These are phyloP conservation scores for Astraeus odoratus DNA, from an alignment of 768 basidiomycete species.

Conservation along the genomic window DNA sequence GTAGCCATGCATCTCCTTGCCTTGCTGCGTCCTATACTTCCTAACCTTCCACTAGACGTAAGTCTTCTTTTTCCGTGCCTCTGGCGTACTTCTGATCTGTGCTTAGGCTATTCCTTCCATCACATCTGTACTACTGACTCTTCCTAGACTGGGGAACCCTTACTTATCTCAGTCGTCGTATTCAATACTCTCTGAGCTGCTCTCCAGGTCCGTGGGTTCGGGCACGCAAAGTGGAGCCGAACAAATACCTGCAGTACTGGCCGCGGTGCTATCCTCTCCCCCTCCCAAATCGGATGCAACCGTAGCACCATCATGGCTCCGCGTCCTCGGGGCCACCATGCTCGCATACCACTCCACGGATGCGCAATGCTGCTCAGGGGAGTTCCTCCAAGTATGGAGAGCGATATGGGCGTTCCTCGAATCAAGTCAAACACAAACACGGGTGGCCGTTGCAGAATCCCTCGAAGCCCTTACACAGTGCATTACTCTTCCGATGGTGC, in stretches of 20 bases:
- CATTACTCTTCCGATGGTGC: conserved; percentile 58
- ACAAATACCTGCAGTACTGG: conserved; percentile 56
- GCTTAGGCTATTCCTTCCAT: conserved; percentile 67
- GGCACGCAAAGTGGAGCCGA: conserved; percentile 41
- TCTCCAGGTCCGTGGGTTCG: conserved; percentile 48
- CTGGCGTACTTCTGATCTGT: conserved; percentile 12
- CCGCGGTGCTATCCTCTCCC: conserved; percentile 59
- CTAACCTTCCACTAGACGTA: conserved; percentile 61
- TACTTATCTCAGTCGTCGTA: conserved; percentile 88
- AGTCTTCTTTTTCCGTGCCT: conserved; percentile 23
- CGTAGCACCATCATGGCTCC: conserved; percentile 72
- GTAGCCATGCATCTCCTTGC: conserved; percentile 73
- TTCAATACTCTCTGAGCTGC: conserved; percentile 77
- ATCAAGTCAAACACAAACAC: conserved; percentile 50
- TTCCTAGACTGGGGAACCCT: conserved; percentile 82
- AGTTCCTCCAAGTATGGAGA: conserved; percentile 66
- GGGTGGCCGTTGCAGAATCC: conserved; percentile 58
- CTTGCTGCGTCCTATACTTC: conserved; percentile 56
- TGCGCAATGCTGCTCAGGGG: conserved; percentile 41
- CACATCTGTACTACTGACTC: conserved; percentile 62
- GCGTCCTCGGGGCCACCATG: conserved; percentile 67
- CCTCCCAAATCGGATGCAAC: conserved; percentile 64
- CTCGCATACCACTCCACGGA: conserved; percentile 52
- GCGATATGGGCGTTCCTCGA: conserved; percentile 74
- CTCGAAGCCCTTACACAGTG: conserved; percentile 62